Evolutionary conservation across 164 flowering plant species (phyloP).

Genomic region (Magnolia changhungtana): DNA sequence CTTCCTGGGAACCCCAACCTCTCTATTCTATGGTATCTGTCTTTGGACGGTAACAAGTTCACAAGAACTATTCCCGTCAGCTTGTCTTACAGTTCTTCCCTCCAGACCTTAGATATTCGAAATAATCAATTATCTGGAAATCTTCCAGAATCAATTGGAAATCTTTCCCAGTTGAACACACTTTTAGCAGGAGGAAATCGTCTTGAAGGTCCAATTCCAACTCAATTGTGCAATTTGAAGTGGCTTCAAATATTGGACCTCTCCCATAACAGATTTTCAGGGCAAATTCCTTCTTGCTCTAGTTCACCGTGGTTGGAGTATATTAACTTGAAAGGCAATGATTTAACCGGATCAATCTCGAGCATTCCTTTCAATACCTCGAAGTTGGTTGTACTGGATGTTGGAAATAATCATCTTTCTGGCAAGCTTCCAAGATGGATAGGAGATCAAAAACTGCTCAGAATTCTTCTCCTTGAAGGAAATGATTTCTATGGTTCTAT

Average conservation of each 20-base stretch:
- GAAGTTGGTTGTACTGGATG: background rate
- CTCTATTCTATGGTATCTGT: background rate
- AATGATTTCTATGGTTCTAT: conserved; percentile 1
- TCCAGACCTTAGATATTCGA: background rate
- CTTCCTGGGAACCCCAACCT: background rate
- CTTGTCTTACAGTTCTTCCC: background rate
- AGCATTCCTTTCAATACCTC: background rate
- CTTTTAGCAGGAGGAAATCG: background rate
- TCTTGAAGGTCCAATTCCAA: background rate
- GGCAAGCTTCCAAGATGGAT: conserved; percentile 3
- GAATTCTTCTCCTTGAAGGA: conserved; percentile 2
- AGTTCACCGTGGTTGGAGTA: background rate
- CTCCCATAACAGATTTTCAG: background rate
- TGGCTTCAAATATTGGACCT: background rate
- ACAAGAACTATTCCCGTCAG: background rate
- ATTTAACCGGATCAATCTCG: conserved; percentile 4
- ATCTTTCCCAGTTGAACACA: background rate
- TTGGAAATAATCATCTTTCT: background rate
- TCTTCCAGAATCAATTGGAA: background rate
- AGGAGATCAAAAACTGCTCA: background rate
- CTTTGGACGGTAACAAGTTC: conserved; percentile 7
- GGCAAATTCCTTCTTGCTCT: conserved; percentile 2
- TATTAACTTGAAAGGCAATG: conserved; percentile 2
- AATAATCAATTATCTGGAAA: conserved; percentile 1
- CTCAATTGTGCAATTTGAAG: background rate